These are phyloP conservation scores for Dendrobium huoshanense DNA, from an alignment of 106 monocot species.

Conservation along the genomic window DNA sequence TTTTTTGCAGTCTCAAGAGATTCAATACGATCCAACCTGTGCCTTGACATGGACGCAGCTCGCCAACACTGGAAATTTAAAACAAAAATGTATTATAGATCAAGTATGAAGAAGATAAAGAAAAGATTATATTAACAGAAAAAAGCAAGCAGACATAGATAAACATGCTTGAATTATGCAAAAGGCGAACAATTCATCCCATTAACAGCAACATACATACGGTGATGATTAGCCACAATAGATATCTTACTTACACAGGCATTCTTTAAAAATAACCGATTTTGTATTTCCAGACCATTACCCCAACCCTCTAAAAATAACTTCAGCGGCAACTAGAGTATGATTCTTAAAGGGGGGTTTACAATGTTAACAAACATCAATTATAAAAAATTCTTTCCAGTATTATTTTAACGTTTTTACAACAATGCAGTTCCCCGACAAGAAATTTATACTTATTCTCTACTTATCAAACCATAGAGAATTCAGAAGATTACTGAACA, in stretches of 20 bases:
- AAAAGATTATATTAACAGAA: neutral
- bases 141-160: neutral
- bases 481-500: neutral
- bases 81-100: slow-evolving; percentile 6
- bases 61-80: slow-evolving; percentile 74
- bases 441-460: neutral
- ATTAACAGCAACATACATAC: neutral
- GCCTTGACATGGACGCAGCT: slow-evolving; percentile 67
- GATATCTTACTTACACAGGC: neutral
- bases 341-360: no score
- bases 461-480: neutral
- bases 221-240: neutral
- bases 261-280: neutral
- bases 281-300: neutral
- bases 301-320: neutral
- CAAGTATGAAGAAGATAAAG: neutral
- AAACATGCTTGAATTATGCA: neutral
- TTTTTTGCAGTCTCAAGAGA: slow-evolving; percentile 57
- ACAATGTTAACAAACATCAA: no score
- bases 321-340: neutral
- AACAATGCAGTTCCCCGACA: neutral
- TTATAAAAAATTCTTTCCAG: no score
- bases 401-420: no score
- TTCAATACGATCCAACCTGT: slow-evolving; percentile 50
- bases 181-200: neutral